Evolutionary conservation across 441 rosid genomes (phyloP).

Genomic region (Cnidoscolus chayamansa): DNA sequence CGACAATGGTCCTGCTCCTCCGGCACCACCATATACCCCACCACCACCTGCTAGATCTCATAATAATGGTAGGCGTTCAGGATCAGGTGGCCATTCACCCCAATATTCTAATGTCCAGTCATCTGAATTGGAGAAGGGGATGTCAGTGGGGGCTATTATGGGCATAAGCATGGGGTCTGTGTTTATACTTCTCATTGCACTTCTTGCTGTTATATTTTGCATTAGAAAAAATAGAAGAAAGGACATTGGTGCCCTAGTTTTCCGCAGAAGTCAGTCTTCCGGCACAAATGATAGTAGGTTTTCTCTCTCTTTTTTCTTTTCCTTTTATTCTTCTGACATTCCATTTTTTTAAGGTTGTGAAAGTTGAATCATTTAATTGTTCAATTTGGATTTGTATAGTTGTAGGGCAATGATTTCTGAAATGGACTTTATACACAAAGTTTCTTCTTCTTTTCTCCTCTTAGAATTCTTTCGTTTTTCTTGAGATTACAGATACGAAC

Average conservation of each 20-base stretch:
- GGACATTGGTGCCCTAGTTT: constrained; percentile 44
- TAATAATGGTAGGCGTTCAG: constrained; percentile 40
- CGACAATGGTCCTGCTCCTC: constrained; percentile 75
- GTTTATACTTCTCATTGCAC: constrained; percentile 42
- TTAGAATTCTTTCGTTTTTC: neutral
- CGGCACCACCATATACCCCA: constrained; percentile 54
- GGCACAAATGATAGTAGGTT: constrained; percentile 44
- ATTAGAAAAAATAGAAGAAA: constrained; percentile 45
- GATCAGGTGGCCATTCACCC: constrained; percentile 34
- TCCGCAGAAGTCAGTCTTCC: constrained; percentile 51
- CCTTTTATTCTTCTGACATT: constrained; percentile 2
- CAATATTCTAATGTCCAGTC: constrained; percentile 35
- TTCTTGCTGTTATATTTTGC: constrained; percentile 50
- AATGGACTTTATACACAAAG: neutral
- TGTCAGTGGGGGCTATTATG: constrained; percentile 52
- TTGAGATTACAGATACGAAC: neutral
- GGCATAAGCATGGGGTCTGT: constrained; percentile 67
- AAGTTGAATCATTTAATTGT: neutral
- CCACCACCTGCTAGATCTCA: constrained; percentile 51
- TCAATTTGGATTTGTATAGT: neutral
- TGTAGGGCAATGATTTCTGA: constrained; percentile 1
- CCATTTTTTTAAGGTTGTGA: neutral
- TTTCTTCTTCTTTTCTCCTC: neutral
- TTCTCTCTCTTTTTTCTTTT: constrained; percentile 9
- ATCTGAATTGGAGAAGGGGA: constrained; percentile 47